These are phyloP conservation scores for Bimuria novae-zelandiae DNA, from an alignment of 2,329 filamentous ascomycete species.

Conservation along the genomic window DNA sequence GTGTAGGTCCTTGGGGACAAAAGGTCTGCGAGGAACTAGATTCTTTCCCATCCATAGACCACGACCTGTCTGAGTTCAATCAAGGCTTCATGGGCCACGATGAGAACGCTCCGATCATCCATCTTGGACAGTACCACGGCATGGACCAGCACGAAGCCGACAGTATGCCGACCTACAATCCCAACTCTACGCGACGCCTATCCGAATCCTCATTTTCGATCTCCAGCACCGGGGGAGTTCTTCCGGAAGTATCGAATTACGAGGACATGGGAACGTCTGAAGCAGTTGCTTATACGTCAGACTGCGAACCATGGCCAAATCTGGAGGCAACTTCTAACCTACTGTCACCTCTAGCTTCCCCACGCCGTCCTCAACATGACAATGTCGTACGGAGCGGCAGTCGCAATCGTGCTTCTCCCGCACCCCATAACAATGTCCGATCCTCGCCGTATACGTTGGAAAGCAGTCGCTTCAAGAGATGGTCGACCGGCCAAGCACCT, in stretches of 20 bases:
- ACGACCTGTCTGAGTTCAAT: slow-evolving; percentile 44
- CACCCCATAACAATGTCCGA: slow-evolving; percentile 69
- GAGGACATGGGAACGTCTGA: slow-evolving; percentile 74
- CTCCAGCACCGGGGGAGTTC: slow-evolving; percentile 62
- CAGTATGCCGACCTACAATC: slow-evolving; percentile 41
- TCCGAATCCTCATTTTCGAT: slow-evolving; percentile 76
- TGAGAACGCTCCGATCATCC: slow-evolving; percentile 48
- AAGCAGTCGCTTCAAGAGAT: slow-evolving; percentile 69
- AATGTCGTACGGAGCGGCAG: slow-evolving; percentile 57
- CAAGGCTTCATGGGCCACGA: slow-evolving; percentile 45
- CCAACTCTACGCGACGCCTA: slow-evolving; percentile 64
- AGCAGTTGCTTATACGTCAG: slow-evolving; percentile 63
- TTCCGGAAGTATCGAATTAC: slow-evolving; percentile 72
- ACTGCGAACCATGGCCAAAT: slow-evolving; percentile 70
- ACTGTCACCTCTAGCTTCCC: slow-evolving; percentile 73
- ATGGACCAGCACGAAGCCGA: slow-evolving; percentile 40
- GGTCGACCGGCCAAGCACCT: slow-evolving; percentile 67
- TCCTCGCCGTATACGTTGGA: slow-evolving; percentile 74
- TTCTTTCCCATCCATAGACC: slow-evolving; percentile 45
- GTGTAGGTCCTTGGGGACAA: slow-evolving; percentile 44
- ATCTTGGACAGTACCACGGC: slow-evolving; percentile 44
- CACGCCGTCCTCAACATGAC: slow-evolving; percentile 65
- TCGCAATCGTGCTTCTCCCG: slow-evolving; percentile 72
- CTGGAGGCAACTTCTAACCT: slow-evolving; percentile 69
- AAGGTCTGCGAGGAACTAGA: slow-evolving; percentile 47